Conservation (phyloP, 2,329 filamentous ascomycete genomes). For the Trichoderma breve region DNA sequence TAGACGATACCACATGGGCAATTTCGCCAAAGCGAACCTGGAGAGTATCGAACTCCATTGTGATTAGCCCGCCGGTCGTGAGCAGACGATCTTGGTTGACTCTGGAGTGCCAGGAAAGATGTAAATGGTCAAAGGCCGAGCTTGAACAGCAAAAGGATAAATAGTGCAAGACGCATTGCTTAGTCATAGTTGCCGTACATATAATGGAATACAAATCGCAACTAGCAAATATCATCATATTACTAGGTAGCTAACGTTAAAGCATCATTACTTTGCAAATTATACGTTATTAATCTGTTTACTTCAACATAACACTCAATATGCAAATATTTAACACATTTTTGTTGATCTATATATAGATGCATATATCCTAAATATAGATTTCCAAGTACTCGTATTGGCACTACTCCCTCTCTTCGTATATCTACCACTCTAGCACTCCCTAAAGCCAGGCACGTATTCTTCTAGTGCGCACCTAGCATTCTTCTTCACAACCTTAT, state of each 20-base stretch:
- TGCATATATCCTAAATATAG: neutral
- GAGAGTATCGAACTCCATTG: slow-evolving; percentile 63
- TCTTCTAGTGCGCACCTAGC: neutral
- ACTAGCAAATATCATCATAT: neutral
- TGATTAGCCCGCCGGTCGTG: neutral
- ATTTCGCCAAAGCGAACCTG: slow-evolving; percentile 51
- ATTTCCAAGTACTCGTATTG: neutral
- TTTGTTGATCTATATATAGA: neutral
- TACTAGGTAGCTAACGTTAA: neutral
- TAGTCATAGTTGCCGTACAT: neutral
- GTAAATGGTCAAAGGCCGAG: neutral
- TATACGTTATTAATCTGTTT: neutral
- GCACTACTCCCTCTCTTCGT: neutral
- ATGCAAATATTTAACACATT: neutral
- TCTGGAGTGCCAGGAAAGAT: neutral
- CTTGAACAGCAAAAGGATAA: neutral
- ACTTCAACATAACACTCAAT: neutral
- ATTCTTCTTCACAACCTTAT: neutral
- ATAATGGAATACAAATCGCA: neutral
- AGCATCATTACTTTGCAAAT: neutral
- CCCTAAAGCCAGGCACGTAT: neutral
- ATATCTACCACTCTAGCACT: neutral
- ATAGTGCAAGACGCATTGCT: neutral
- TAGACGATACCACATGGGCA: slow-evolving; percentile 53
- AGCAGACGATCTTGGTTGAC: neutral